A percentile compares a stretch with the other conserved stretches of the same genome.
Evolutionary conservation across 2,329 filamentous ascomycete genomes (phyloP).

Genomic region (Tolypocladium capitatum): DNA sequence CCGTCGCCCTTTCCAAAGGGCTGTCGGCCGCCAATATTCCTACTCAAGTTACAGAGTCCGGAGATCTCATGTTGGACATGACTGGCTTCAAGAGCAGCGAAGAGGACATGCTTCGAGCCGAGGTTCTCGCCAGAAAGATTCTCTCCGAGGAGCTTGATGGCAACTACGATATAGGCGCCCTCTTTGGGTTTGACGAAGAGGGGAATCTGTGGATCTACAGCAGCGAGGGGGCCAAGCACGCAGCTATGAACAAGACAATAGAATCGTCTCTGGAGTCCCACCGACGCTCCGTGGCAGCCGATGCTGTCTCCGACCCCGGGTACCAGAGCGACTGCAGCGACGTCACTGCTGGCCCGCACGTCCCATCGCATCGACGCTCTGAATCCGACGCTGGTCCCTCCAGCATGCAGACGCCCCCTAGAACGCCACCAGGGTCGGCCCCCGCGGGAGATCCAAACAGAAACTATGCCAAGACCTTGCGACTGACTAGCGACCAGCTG

Average conservation of each 20-base stretch:
- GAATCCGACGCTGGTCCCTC: conserved; percentile 51
- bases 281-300: conserved; percentile 45
- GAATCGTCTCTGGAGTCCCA: conserved; percentile 34
- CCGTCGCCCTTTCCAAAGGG: conserved; percentile 73
- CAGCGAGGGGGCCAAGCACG: conserved; percentile 89
- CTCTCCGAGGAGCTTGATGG: conserved; percentile 86
- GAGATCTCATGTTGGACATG: conserved; percentile 97
- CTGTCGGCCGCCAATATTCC: conserved; percentile 85
- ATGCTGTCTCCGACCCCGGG: conserved; percentile 82
- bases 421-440: conserved; percentile 54
- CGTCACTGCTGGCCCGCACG: conserved; percentile 31
- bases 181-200: conserved; percentile 89
- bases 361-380: conserved; percentile 43
- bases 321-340: conserved; percentile 85
- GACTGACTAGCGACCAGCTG: conserved; percentile 88
- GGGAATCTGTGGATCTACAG: conserved; percentile 99
- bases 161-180: conserved; percentile 87
- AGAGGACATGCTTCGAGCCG: conserved; percentile 79
- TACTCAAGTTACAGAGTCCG: conserved; percentile 78
- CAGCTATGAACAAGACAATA: conserved; percentile 56
- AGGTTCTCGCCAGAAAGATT: conserved; percentile 86
- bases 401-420: conserved; percentile 49
- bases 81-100: conserved; percentile 91
- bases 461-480: conserved; percentile 93
- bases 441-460: conserved; percentile 56